These are phyloP conservation scores for Dioscorea alata DNA, from an alignment of 106 monocot species.

Conservation along the genomic window DNA sequence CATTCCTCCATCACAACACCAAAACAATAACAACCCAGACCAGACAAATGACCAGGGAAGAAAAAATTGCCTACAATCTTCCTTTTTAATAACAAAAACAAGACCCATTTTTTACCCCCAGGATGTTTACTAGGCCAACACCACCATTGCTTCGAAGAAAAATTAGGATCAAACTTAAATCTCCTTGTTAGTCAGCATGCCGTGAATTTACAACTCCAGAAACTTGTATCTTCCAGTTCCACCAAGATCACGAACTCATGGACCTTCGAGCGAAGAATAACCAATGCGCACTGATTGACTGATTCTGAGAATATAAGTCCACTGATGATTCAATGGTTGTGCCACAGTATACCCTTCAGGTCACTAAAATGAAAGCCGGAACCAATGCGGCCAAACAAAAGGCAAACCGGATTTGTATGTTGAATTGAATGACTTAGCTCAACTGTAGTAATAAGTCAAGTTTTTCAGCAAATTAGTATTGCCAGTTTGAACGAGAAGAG, in stretches of 20 bases:
- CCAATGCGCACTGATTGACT: not conserved
- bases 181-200: not conserved
- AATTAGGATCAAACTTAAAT: too few relatives aligned
- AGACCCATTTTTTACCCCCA: too few relatives aligned
- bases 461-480: not conserved
- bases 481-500: constrained; percentile 8
- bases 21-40: too few relatives aligned
- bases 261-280: not conserved
- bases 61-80: too few relatives aligned
- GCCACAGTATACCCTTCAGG: not conserved
- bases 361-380: not conserved
- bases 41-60: too few relatives aligned
- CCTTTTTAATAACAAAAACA: too few relatives aligned
- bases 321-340: not conserved
- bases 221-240: not conserved
- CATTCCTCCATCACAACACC: too few relatives aligned
- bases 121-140: too few relatives aligned
- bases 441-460: too few relatives aligned
- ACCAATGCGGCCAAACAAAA: not conserved
- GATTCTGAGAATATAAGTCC: not conserved
- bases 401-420: not conserved
- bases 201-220: not conserved
- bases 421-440: not conserved
- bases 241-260: not conserved
- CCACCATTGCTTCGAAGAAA: too few relatives aligned